These are phyloP conservation scores for Rhynchosporium graminicola DNA, from an alignment of 2,329 filamentous ascomycete species.

Conservation along the genomic window DNA sequence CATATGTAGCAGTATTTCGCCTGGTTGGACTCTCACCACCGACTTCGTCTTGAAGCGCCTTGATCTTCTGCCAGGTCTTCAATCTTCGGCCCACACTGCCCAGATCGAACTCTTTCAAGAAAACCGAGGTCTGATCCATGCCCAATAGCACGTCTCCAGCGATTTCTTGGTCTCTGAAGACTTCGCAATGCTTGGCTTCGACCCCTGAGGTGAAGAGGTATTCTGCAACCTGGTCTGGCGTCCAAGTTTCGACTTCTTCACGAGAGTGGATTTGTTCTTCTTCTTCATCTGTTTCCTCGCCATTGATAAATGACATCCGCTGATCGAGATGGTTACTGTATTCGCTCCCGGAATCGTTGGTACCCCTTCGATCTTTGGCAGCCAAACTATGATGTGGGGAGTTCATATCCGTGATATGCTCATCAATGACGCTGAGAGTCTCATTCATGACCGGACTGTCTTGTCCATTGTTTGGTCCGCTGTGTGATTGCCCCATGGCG, in stretches of 20 bases:
- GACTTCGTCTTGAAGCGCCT: slow-evolving; percentile 85
- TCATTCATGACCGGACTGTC: slow-evolving; percentile 87
- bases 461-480: slow-evolving; percentile 46
- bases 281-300: slow-evolving; percentile 93
- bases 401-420: slow-evolving; percentile 88
- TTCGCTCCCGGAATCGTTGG: slow-evolving; percentile 82
- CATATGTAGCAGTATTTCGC: slow-evolving; percentile 57
- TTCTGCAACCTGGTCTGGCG: slow-evolving; percentile 78
- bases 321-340: slow-evolving; percentile 80
- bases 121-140: slow-evolving; percentile 93
- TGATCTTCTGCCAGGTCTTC: slow-evolving; percentile 97
- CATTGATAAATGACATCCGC: slow-evolving; percentile 86
- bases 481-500: slow-evolving; percentile 47
- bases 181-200: slow-evolving; percentile 86
- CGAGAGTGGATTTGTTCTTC: slow-evolving; percentile 70
- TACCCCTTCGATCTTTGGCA: slow-evolving; percentile 52
- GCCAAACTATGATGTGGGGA: slow-evolving; percentile 47
- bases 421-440: slow-evolving; percentile 92
- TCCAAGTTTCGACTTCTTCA: slow-evolving; percentile 78
- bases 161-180: slow-evolving; percentile 95
- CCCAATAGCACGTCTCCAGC: slow-evolving; percentile 88
- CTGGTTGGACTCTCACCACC: slow-evolving; percentile 53
- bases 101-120: slow-evolving; percentile 93
- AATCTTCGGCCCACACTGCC: slow-evolving; percentile 86
- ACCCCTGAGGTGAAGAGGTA: slow-evolving; percentile 84